Base-by-base conservation (phyloP, 1,284 basidiomycete genomes). In the Ustilago loliicola region DNA sequence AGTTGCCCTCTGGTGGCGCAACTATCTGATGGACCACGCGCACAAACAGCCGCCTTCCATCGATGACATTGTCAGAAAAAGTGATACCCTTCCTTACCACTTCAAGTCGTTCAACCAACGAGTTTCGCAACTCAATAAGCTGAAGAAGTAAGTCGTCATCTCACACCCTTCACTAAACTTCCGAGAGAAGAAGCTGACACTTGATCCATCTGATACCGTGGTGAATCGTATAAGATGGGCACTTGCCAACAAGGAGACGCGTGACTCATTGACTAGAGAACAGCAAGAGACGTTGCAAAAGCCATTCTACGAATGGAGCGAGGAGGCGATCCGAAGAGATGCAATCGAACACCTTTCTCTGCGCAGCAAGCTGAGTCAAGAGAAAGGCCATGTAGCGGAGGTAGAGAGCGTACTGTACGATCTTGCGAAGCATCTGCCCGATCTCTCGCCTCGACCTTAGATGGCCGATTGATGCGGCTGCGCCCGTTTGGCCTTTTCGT, bases 261-360 rank as follows among this genome's bases (percentile, higher is more conserved):
- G 8, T 2, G 7, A 7, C 8, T 48, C 38, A 1, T 56, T 72
- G 23, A 71, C 40, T 0, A 9, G 10, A 7, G 3, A 32, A 11
- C 63, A 72, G 51, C 21, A 23, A 2, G 34, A 5, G 0, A 45
- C n/a, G 1, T 51, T 72, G 2, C 4, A n/a, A 40, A 58, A n/a
- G 45, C 59, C 63, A 1, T 72, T 72, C n/a, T 34, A 42, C 13
- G 29, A 9, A 1, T 72, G 69, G 67, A 38, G 50, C n/a, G 27
- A 25, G 10, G 2, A 38, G 2, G n/a, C 47, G 8, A n/a, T 69
- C n/a, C 36, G 15, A 27, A 34, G 23, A 7, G 53, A 62, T 1
- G 17, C 27, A 11, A 13, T 2, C 15, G 19, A 27, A 4, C 48
- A 27, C 0, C 4, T 25, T 6, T 17, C 34, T 6, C 34, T 72